phyloP scores from a whole-genome alignment of 768 basidiomycete genomes.

The Mycena galopus region DNA sequence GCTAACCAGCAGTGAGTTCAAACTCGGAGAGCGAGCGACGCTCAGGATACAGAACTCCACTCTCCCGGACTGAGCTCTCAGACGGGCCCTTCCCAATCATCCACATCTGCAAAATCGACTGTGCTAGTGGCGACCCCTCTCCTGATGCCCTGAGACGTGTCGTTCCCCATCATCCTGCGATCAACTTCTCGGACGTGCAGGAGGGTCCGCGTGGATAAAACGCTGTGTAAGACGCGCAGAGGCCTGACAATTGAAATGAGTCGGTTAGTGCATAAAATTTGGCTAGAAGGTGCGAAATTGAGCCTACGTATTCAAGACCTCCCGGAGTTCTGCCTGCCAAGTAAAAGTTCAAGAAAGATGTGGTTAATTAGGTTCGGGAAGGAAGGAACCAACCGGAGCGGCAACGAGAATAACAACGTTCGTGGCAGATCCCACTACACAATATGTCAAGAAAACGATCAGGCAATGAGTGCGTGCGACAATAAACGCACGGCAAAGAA shows the following conservation, averaged over 20 bases:
- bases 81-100: too few species aligned
- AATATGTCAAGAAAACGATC: not conserved
- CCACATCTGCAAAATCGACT: too few species aligned
- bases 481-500: not conserved
- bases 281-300: not conserved
- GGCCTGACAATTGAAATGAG: not conserved
- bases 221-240: slow-evolving; percentile 21
- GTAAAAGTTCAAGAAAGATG: too few species aligned
- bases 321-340: not conserved
- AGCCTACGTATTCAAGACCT: slow-evolving; percentile 21
- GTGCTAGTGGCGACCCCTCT: too few species aligned
- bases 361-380: too few species aligned
- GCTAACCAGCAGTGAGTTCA: too few species aligned
- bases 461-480: not conserved
- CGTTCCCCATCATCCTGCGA: not conserved
- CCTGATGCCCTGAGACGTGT: too few species aligned
- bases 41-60: too few species aligned
- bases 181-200: slow-evolving; percentile 31
- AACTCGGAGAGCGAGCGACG: too few species aligned
- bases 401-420: slow-evolving; percentile 26
- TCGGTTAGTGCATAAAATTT: not conserved
- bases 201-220: slow-evolving; percentile 9
- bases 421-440: not conserved
- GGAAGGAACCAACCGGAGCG: slow-evolving; percentile 4
- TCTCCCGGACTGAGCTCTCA: too few species aligned